These are phyloP conservation scores for Coniferiporia sulphurascens DNA, from an alignment of 1,284 basidiomycete genomes.

Conservation along the genomic window DNA sequence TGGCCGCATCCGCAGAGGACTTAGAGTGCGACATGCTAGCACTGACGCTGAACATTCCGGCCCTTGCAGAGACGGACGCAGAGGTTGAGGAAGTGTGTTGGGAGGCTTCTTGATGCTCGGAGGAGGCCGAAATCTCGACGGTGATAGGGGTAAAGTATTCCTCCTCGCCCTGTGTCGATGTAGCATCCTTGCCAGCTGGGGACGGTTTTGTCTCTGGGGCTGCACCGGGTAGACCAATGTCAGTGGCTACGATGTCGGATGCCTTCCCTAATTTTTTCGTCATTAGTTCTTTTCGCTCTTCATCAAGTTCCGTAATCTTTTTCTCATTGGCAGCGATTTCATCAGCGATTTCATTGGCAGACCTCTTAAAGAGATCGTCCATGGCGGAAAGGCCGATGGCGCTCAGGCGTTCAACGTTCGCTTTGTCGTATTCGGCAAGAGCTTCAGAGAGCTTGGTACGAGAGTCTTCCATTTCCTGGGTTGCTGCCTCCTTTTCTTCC, in stretches of 20 bases:
- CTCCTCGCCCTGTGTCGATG: not conserved
- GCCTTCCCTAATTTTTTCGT: not conserved
- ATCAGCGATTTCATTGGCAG: not conserved
- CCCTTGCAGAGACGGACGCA: not conserved
- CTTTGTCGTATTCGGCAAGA: not conserved
- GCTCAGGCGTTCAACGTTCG: not conserved
- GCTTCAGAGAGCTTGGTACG: not conserved
- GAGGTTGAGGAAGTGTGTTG: not conserved
- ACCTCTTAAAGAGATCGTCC: not conserved
- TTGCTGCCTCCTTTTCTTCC: not conserved
- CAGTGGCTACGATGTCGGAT: not conserved
- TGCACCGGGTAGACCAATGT: not conserved
- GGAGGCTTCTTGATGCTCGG: not conserved
- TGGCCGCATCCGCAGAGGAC: not conserved
- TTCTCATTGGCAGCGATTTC: not conserved
- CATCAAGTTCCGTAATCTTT: not conserved
- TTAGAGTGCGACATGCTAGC: not conserved
- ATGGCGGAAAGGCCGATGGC: not conserved
- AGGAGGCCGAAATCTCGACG: not conserved
- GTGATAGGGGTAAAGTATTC: constrained; percentile 3
- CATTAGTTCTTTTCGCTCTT: not conserved
- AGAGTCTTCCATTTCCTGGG: not conserved
- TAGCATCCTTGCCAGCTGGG: not conserved
- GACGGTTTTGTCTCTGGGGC: not conserved
- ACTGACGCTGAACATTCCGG: not conserved